These are phyloP conservation scores for Sphagnurus paluster DNA, from an alignment of 1,284 basidiomycete genomes.

Conservation along the genomic window DNA sequence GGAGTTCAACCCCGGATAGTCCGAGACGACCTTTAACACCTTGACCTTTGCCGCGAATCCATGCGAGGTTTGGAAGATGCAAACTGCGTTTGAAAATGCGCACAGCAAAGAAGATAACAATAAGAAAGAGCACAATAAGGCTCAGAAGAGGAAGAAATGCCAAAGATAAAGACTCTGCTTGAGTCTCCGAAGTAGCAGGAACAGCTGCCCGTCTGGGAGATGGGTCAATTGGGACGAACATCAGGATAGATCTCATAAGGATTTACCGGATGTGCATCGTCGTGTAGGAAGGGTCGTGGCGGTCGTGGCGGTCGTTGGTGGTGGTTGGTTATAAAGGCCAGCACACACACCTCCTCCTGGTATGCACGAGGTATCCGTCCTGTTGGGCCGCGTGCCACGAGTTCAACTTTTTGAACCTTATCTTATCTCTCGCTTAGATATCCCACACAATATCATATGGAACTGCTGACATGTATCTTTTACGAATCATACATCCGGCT, in stretches of 20 bases:
- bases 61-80: conserved; percentile 15
- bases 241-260: neutral
- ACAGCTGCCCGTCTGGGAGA: conserved; percentile 14
- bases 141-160: conserved; percentile 16
- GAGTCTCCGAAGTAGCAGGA: conserved; percentile 10
- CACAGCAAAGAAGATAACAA: conserved; percentile 17
- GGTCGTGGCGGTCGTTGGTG: conserved; percentile 15
- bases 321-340: conserved; percentile 11
- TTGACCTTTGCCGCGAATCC: conserved; percentile 22
- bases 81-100: conserved; percentile 18
- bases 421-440: conserved; percentile 13
- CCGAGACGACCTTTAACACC: conserved; percentile 19
- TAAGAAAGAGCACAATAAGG: conserved; percentile 16
- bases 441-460: too few relatives aligned
- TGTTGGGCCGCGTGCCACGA: conserved; percentile 12
- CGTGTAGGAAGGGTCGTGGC: conserved; percentile 13
- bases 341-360: conserved; percentile 14
- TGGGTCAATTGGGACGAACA: conserved; percentile 1
- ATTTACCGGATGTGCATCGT: conserved; percentile 19
- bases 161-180: conserved; percentile 12
- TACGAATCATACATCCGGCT: too few relatives aligned
- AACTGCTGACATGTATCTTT: too few relatives aligned
- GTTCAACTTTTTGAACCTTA: conserved; percentile 15
- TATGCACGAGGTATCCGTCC: conserved; percentile 17
- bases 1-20: conserved; percentile 18